Evolutionary conservation across 331 rosid genomes (phyloP).

Genomic region (Cydonia oblonga): DNA sequence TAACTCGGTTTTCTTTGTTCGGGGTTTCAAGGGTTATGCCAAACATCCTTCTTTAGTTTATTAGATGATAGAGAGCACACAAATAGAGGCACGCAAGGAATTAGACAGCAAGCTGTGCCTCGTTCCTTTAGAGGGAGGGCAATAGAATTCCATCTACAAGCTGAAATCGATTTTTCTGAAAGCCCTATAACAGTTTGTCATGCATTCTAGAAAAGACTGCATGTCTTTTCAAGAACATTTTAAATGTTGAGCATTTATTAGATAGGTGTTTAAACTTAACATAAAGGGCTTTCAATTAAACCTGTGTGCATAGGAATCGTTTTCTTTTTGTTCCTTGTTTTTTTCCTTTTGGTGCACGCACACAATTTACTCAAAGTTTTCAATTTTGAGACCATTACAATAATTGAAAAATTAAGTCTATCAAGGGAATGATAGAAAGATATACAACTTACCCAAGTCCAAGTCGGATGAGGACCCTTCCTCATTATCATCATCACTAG

Average conservation of each 20-base stretch:
- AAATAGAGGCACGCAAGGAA: not conserved
- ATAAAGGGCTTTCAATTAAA: not conserved
- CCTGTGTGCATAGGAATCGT: not conserved
- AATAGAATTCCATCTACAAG: not conserved
- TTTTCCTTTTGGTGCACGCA: not conserved
- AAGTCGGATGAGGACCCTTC: conserved; percentile 71
- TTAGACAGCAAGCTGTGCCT: not conserved
- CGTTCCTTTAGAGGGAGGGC: not conserved
- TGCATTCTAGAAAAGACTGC: not conserved
- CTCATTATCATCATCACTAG: conserved; percentile 31
- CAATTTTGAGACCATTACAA: not conserved
- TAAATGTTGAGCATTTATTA: not conserved
- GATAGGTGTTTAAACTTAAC: not conserved
- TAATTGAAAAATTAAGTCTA: not conserved
- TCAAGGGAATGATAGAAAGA: not conserved
- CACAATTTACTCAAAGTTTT: not conserved
- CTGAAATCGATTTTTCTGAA: not conserved
- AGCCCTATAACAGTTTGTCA: not conserved
- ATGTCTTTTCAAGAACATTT: not conserved
- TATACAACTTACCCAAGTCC: conserved; percentile 56
- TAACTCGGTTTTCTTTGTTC: not conserved
- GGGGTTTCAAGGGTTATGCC: not conserved
- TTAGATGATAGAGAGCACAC: not conserved
- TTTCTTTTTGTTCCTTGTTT: not conserved
- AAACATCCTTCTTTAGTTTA: not conserved